These are phyloP conservation scores for Ascochyta fabae DNA, from an alignment of 2,329 filamentous ascomycete genomes.

Conservation along the genomic window DNA sequence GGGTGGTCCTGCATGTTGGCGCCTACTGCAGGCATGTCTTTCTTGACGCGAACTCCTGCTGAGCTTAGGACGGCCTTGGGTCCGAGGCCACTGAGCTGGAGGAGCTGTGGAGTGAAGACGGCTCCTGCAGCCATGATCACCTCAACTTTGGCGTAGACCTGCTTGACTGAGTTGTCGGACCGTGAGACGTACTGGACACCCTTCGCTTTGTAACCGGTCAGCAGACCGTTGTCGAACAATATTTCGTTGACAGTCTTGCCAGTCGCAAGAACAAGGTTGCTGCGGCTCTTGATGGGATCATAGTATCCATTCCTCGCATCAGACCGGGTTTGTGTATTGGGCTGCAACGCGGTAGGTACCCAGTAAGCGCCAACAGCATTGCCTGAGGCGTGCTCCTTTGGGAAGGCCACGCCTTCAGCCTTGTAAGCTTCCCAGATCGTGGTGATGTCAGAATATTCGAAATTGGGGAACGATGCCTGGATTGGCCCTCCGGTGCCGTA, in stretches of 20 bases:
- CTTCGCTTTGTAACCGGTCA: conserved; percentile 27
- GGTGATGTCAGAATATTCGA: conserved; percentile 32
- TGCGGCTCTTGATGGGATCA: conserved; percentile 29
- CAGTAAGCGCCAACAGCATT: conserved; percentile 38
- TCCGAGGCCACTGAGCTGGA: conserved; percentile 41
- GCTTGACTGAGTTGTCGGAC: conserved; percentile 22
- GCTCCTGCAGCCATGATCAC: conserved; percentile 65
- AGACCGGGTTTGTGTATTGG: conserved; percentile 41
- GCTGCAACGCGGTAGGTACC: conserved; percentile 35
- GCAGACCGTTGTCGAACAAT: conserved; percentile 24
- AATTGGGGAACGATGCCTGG: conserved; percentile 35
- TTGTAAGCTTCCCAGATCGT: conserved; percentile 31
- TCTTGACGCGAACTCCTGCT: conserved; percentile 34
- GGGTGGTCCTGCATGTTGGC: conserved; percentile 46
- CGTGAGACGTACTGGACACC: conserved; percentile 32
- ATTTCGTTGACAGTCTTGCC: conserved; percentile 36
- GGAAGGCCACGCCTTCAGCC: conserved; percentile 23
- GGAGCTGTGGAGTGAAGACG: conserved; percentile 64
- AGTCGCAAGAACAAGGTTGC: conserved; percentile 31
- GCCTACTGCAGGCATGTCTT: conserved; percentile 38
- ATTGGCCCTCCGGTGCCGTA: conserved; percentile 34
- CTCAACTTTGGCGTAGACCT: conserved; percentile 50
- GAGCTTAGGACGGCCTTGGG: conserved; percentile 30
- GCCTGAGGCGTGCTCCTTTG: conserved; percentile 37
- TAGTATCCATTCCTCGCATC: conserved; percentile 41